Evolutionary conservation across 192 early-diverging fungal genomes (phyloP), one percentile per base, ranked within the genome.

Genomic region (Backusella morwellensis): DNA sequence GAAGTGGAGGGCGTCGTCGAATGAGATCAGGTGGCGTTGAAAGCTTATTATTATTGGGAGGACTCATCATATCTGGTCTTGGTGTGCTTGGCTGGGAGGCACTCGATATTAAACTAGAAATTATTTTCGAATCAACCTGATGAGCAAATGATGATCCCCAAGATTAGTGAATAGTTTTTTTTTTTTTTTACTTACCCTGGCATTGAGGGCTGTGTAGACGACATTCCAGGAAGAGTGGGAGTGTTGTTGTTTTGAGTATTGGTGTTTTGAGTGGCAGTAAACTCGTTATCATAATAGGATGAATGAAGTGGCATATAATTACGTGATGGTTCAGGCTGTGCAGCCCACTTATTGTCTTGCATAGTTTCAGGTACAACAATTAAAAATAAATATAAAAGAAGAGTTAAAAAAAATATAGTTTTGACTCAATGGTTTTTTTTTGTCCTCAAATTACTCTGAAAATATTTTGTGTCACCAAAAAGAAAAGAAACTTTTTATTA

Each of bases 41-140:
- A 63, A 63, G 35, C 34, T 44, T 72, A 21, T 72, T 72, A 26
- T n/a, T 32, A 67, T 36, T 19, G 2, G 74, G 41, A 59, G 80
- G 80, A 40, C 68, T 52, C 11, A 59, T 50, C 17, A 67, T 42
- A 12, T 82, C 80, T 3, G 80, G 80, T n/a, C 74, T 68, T 19
- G 80, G 80, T 29, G 80, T 82, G 12, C 44, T 75, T 8, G 80
- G 80, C 26, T 82, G 80, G 21, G 80, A 82, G 6, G 69, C 21
- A 50, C 17, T 50, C 19, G 78, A 74, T 21, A 79, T 42, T 9
- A 79, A 32, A 26, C 78, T 79, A 44, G 32, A 42, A 35, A 40
- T 9, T 29, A 23, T 21, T 21, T 72, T 44, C 19, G 7, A 23
- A 9, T n/a, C 17, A 15, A 40, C 23, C 19, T 54, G 19, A 40